Percentiles rank a stretch among this genome's conserved stretches.
Conservation (phyloP, 2,329 filamentous ascomycete genomes). For the Lachnellula cervina region DNA sequence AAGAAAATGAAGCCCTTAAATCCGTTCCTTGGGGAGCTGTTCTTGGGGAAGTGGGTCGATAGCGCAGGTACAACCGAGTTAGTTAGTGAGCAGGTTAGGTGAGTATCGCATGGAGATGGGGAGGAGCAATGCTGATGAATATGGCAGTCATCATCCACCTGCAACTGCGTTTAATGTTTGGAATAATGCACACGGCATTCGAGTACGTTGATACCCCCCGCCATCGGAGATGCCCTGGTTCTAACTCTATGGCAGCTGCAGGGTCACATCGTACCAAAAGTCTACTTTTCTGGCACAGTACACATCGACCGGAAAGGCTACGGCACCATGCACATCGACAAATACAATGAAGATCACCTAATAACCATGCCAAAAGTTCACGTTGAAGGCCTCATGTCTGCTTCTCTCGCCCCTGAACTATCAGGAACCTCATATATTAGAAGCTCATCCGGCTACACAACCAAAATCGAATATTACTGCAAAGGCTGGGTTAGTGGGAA, state of each 20-base stretch:
- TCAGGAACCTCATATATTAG: constrained; percentile 79
- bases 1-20: constrained; percentile 97
- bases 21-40: constrained; percentile 90
- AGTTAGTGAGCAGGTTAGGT: constrained; percentile 88
- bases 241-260: constrained; percentile 42
- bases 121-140: not conserved
- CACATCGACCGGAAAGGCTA: constrained; percentile 93
- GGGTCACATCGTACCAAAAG: constrained; percentile 94
- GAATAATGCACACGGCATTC: constrained; percentile 76
- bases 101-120: constrained; percentile 9
- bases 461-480: constrained; percentile 86
- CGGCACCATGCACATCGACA: constrained; percentile 71
- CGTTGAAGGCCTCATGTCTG: constrained; percentile 85
- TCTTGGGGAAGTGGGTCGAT: constrained; percentile 85
- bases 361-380: constrained; percentile 89
- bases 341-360: constrained; percentile 59
- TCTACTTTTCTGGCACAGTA: constrained; percentile 87
- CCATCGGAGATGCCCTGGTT: not conserved
- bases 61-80: constrained; percentile 75
- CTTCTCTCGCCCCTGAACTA: constrained; percentile 82
- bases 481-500: constrained; percentile 93
- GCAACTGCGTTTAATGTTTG: constrained; percentile 90
- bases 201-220: constrained; percentile 15
- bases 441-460: constrained; percentile 78
- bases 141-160: constrained; percentile 74